phyloP scores from a whole-genome alignment of 108 stramenopile genomes.

The Skeletonema marinoi region DNA sequence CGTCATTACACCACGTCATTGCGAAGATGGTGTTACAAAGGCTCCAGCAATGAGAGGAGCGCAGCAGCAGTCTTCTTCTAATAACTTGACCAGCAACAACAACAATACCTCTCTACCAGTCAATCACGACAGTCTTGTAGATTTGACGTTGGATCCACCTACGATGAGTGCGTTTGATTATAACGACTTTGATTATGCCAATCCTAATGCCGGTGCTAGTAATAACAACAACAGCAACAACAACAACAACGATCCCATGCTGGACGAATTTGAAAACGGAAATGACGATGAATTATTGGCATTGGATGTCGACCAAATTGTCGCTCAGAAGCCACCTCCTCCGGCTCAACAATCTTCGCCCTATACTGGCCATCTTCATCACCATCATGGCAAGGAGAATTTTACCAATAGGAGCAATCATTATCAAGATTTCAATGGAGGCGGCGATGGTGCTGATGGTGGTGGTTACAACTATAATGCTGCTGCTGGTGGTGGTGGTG shows the following conservation, averaged over 20 bases:
- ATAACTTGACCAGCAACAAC: neutral
- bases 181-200: conserved; percentile 8
- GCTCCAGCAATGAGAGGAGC: neutral
- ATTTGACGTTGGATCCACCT: neutral
- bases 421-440: no score
- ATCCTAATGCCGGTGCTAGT: neutral
- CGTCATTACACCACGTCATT: no score
- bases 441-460: no score
- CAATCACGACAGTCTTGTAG: neutral
- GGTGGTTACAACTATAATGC: no score
- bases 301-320: conserved; percentile 45
- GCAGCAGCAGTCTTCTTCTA: no score
- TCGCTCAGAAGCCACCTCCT: neutral
- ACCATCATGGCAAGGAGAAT: no score
- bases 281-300: conserved; percentile 37
- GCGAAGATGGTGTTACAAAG: no score
- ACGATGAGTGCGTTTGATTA: conserved; percentile 7
- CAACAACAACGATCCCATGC: neutral
- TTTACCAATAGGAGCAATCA: no score
- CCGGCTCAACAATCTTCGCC: no score
- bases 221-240: neutral
- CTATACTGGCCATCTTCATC: no score
- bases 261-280: conserved; percentile 24
- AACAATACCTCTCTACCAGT: neutral
- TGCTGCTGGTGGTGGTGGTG: no score